Evolutionary conservation across 2,329 filamentous ascomycete genomes (phyloP), one percentile per base, ranked within the genome.

Genomic region (Endoconidiophora polonica): DNA sequence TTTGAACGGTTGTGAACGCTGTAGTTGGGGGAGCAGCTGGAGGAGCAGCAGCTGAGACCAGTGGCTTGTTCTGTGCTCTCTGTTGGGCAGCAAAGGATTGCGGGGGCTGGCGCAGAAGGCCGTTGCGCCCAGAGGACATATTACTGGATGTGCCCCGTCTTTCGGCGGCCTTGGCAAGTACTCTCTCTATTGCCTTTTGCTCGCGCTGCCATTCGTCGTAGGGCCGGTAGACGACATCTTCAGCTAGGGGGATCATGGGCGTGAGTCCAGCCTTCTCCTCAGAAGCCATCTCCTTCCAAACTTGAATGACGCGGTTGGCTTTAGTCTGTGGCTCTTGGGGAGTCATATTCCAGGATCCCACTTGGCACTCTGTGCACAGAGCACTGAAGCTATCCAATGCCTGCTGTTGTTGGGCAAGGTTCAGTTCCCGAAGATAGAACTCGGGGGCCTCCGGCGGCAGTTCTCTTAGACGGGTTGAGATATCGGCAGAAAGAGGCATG

Each of bases 71-170:
- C 54, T 77, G 76, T 22, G 75, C 73, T 56, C 77, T 66, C 56
- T 81, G 77, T 56, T 81, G 77, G 3, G 77, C 77, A 10, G 77
- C 77, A 60, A 80, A 81, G 59, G 77, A 81, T 58, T 81, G 77
- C 7, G 75, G 74, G 2, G 70, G 74, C 36, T 69, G 72, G 36
- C 70, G 67, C 20, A 77, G 60, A 4, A 76, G 61, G 3, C 67
- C 68, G 22, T 53, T 53, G 22, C 52, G 52, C 20, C 43, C 47
- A 9, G 44, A 46, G 0, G 66, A 61, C 0, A 66, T 63, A 1
- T 26, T 46, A 33, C 29, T 12, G 50, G 14, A 52, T 33, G 48
- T 54, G 6, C 46, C 49, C 44, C 49, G 54, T 50, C 49, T 49
- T 44, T 44, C 47, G 3, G 29, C 33, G 4, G 47, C 46, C 20